phyloP scores from a whole-genome alignment of 225 moss, liverwort and hornwort species.

The Physcomitrellopsis africana region DNA sequence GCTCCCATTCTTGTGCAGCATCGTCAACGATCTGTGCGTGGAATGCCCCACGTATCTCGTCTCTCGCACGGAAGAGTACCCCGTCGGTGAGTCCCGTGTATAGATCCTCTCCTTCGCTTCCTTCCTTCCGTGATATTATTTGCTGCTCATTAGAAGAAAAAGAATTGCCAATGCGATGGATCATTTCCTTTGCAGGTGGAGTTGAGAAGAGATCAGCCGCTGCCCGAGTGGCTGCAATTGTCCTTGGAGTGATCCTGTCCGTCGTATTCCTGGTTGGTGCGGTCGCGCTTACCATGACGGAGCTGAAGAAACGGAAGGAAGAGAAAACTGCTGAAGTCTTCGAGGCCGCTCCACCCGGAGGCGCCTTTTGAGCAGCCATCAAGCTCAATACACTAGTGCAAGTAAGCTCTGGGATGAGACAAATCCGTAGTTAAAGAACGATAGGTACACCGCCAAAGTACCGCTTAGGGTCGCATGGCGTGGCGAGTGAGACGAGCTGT shows the following conservation, averaged over 20 bases:
- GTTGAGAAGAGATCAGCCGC: constrained; percentile 44
- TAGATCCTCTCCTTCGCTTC: not conserved
- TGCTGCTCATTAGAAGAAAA: too few relatives aligned
- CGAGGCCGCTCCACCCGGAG: constrained; percentile 56
- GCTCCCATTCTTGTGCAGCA: constrained; percentile 46
- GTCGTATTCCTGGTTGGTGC: constrained; percentile 36
- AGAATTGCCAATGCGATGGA: constrained; percentile 5
- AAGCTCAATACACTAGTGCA: not conserved
- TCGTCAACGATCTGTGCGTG: constrained; percentile 48
- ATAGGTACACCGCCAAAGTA: not conserved
- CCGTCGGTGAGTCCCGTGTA: constrained; percentile 36
- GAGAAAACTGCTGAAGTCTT: constrained; percentile 23
- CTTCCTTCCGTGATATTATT: not conserved
- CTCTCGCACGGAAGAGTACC: constrained; percentile 41
- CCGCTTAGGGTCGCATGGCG: not conserved
- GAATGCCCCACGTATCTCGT: constrained; percentile 52
- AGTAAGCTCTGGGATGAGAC: not conserved
- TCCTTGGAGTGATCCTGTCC: constrained; percentile 40
- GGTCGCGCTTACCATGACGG: constrained; percentile 37
- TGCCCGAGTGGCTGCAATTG: constrained; percentile 45
- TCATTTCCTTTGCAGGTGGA: constrained; percentile 33
- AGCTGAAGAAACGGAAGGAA: constrained; percentile 43
- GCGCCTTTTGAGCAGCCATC: constrained; percentile 37
- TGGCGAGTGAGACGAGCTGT: not conserved
- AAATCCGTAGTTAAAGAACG: not conserved